phyloP scores from a whole-genome alignment of 495 filamentous ascomycete genomes.

The Tetracladium setigerum region DNA sequence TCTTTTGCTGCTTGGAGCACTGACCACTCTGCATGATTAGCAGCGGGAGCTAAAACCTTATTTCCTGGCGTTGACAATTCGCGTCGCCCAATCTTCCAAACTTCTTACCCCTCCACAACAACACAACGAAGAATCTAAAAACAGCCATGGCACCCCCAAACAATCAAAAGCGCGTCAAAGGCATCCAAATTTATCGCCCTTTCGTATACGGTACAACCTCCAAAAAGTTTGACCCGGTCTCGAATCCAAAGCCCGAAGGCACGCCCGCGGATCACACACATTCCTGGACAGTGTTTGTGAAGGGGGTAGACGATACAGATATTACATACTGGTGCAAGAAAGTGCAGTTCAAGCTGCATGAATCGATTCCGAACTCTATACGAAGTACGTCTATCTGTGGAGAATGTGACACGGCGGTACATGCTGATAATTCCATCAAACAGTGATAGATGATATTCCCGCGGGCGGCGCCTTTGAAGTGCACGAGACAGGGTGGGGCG shows the following conservation, averaged over 20 bases:
- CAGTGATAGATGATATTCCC: constrained; percentile 52
- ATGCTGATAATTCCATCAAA: constrained; percentile 1
- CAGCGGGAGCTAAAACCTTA: no score
- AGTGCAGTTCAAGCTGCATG: constrained; percentile 95
- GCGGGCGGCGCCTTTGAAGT: constrained; percentile 71
- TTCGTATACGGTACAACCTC: constrained; percentile 81
- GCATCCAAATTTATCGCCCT: constrained; percentile 65
- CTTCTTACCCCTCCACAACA: not conserved
- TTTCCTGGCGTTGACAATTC: no score
- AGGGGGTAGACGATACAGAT: constrained; percentile 74
- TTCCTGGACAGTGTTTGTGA: constrained; percentile 89
- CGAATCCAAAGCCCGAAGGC: constrained; percentile 51
- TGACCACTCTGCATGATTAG: no score
- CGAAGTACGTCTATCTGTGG: constrained; percentile 43
- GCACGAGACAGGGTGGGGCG: constrained; percentile 91
- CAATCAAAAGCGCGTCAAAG: constrained; percentile 50
- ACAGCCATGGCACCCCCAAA: constrained; percentile 40
- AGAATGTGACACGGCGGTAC: not conserved
- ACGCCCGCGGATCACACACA: constrained; percentile 86
- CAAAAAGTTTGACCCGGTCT: constrained; percentile 54
- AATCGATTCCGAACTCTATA: constrained; percentile 82
- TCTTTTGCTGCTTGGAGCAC: no score
- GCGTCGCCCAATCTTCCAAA: no score
- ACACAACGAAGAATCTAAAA: not conserved
- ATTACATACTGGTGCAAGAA: constrained; percentile 94